Conservation (phyloP, 352 stramenopile species). For the Plasmopara viticola region DNA sequence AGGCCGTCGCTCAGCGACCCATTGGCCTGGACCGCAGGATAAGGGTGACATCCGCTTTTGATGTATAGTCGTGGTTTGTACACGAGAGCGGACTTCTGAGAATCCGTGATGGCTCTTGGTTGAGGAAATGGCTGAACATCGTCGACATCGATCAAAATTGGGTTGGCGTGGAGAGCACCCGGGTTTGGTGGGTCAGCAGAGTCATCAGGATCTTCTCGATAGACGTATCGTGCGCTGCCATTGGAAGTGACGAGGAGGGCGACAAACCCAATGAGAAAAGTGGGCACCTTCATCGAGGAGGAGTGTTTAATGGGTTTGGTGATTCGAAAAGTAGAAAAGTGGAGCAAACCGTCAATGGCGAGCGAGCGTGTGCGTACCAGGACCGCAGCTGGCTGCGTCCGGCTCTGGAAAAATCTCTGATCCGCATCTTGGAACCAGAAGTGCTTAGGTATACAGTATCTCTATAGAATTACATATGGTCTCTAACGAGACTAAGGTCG, state of each 20-base stretch:
- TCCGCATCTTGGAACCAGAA: no score
- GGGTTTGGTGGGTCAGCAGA: neutral
- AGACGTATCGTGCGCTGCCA: neutral
- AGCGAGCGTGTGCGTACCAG: no score
- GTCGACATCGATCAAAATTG: slow-evolving; percentile 8
- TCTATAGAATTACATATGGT: no score
- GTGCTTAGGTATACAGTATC: no score
- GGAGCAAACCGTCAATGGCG: no score
- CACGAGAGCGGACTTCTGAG: slow-evolving; percentile 5
- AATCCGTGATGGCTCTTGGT: slow-evolving; percentile 6
- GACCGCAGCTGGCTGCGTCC: no score
- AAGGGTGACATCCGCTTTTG: slow-evolving; percentile 14
- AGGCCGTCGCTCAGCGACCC: slow-evolving; percentile 7
- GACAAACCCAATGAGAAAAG: no score
- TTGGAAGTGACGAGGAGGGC: neutral
- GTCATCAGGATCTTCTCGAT: neutral
- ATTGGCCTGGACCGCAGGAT: slow-evolving; percentile 10
- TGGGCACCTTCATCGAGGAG: no score
- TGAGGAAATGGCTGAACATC: slow-evolving; percentile 14
- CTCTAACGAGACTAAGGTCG: no score
- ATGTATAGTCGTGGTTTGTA: slow-evolving; percentile 10
- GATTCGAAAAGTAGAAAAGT: no score
- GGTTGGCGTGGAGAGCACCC: neutral
- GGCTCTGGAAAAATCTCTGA: no score
- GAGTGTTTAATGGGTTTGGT: no score